A percentile compares a stretch with the other conserved stretches of the same genome.
phyloP scores from a whole-genome alignment of 139 green algal species.

The Ulvella scutata region DNA sequence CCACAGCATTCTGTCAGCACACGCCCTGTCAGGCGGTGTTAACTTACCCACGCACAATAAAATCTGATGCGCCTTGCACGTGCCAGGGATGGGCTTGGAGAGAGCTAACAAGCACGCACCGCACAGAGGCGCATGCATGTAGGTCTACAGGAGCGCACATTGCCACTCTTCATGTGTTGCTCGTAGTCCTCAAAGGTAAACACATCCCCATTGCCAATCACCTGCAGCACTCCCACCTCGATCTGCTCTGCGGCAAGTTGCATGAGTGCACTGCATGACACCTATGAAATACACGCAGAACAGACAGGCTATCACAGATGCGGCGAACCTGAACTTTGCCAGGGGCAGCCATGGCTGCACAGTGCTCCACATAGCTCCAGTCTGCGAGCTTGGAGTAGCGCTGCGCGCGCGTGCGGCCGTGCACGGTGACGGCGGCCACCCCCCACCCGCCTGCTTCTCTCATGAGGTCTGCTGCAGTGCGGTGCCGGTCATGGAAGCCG shows the following conservation, averaged over 20 bases:
- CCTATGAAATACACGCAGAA: no score
- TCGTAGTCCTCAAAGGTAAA: slow-evolving; percentile 66
- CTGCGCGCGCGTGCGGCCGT: slow-evolving; percentile 86
- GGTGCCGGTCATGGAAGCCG: slow-evolving; percentile 17
- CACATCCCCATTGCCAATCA: slow-evolving; percentile 92
- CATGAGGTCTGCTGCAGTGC: slow-evolving; percentile 14
- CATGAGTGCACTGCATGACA: slow-evolving; percentile 28
- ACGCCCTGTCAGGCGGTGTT: no score
- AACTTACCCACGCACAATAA: no score
- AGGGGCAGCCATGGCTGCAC: slow-evolving; percentile 5
- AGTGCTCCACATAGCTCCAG: slow-evolving; percentile 52
- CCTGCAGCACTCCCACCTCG: slow-evolving; percentile 16
- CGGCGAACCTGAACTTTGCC: background rate
- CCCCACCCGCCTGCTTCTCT: slow-evolving; percentile 51
- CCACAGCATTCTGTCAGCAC: no score
- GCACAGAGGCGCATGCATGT: background rate
- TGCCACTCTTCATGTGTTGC: slow-evolving; percentile 17
- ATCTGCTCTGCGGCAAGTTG: background rate
- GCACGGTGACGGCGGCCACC: slow-evolving; percentile 69
- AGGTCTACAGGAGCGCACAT: background rate
- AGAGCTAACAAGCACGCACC: background rate
- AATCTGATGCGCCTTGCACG: no score
- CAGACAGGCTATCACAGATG: no score
- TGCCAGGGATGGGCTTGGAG: no score
- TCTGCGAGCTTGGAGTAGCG: slow-evolving; percentile 58